phyloP scores from a whole-genome alignment of 2,329 filamentous ascomycete genomes.

The Colletotrichum horii region DNA sequence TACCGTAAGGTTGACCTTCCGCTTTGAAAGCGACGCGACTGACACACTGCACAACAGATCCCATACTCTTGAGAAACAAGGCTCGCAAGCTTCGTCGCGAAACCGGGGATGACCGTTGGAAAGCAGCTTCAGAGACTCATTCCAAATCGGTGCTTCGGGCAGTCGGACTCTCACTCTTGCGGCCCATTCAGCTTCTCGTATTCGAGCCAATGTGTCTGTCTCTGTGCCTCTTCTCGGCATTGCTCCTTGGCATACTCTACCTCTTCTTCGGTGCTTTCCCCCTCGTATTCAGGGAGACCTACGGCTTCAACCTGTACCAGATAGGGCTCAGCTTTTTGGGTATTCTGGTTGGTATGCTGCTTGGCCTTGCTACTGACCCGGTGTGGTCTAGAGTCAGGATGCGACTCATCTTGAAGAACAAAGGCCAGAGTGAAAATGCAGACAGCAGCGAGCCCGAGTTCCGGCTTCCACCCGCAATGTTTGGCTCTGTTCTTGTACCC shows the following conservation, averaged over 20 bases:
- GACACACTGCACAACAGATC: constrained; percentile 43
- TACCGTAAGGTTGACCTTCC: constrained; percentile 60
- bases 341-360: constrained; percentile 70
- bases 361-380: constrained; percentile 65
- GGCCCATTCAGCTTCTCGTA: constrained; percentile 79
- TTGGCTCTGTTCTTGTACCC: constrained; percentile 79
- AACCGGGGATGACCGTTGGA: constrained; percentile 77
- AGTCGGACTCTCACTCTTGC: constrained; percentile 62
- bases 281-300: constrained; percentile 75
- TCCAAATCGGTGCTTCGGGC: constrained; percentile 70
- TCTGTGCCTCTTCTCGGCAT: constrained; percentile 81
- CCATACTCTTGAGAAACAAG: constrained; percentile 75
- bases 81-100: constrained; percentile 72
- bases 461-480: constrained; percentile 76
- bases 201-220: constrained; percentile 86
- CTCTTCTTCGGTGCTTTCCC: constrained; percentile 91
- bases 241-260: constrained; percentile 87
- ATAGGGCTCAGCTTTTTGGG: constrained; percentile 80
- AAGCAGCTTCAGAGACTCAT: constrained; percentile 77
- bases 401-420: constrained; percentile 60
- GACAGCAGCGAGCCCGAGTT: constrained; percentile 83
- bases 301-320: constrained; percentile 81
- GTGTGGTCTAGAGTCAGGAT: constrained; percentile 68
- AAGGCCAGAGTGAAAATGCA: constrained; percentile 52
- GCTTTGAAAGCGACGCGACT: background rate